These are phyloP conservation scores for Fragosphaeria purpurea DNA, from an alignment of 2,329 filamentous ascomycete species.

Conservation along the genomic window DNA sequence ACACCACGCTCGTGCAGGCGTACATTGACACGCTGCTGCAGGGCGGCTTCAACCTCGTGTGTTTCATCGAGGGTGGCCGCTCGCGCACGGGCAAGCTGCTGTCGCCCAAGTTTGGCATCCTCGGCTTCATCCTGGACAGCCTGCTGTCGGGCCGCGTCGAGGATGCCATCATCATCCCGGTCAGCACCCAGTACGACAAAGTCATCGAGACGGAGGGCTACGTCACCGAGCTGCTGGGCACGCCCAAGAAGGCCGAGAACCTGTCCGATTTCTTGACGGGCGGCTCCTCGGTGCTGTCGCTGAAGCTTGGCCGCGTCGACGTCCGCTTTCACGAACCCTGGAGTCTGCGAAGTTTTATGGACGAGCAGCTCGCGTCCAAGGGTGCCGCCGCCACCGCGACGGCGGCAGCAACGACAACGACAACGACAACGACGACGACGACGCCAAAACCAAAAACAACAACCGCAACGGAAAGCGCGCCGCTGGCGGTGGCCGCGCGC, in stretches of 20 bases:
- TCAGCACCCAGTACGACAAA: slow-evolving; percentile 97
- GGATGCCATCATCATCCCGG: slow-evolving; percentile 87
- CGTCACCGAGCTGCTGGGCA: slow-evolving; percentile 83
- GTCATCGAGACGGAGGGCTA: slow-evolving; percentile 98
- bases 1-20: slow-evolving; percentile 84
- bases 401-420: slow-evolving; percentile 32
- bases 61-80: slow-evolving; percentile 91
- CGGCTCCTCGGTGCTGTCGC: slow-evolving; percentile 72
- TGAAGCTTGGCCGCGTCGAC: slow-evolving; percentile 85
- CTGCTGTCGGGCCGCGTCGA: slow-evolving; percentile 78
- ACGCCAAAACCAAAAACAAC: too few species aligned
- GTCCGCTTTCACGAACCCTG: slow-evolving; percentile 95
- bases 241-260: slow-evolving; percentile 94
- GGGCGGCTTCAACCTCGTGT: slow-evolving; percentile 89
- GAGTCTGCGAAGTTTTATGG: slow-evolving; percentile 75
- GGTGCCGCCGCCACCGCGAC: slow-evolving; percentile 37
- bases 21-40: slow-evolving; percentile 91
- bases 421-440: slow-evolving; percentile 19
- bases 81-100: slow-evolving; percentile 90
- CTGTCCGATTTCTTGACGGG: slow-evolving; percentile 79
- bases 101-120: slow-evolving; percentile 88
- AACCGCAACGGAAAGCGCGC: slow-evolving; percentile 17
- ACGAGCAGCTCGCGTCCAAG: slow-evolving; percentile 56
- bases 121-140: slow-evolving; percentile 85
- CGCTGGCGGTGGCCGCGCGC: slow-evolving; percentile 43